Base-by-base conservation (phyloP, 371 early-diverging fungal species). In the Mortierella sp. region DNA sequence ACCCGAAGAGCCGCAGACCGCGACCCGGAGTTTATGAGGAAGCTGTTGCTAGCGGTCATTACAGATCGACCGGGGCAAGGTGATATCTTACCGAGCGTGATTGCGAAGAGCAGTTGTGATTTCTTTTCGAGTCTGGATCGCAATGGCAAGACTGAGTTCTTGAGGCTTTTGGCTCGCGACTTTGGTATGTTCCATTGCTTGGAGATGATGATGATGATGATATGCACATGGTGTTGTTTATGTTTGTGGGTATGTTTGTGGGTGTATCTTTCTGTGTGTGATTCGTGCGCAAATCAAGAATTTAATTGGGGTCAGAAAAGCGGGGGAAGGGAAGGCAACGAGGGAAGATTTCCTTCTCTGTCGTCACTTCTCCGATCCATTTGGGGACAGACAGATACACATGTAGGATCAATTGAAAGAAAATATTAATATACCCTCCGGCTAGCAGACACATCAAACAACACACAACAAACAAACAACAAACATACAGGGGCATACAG, bases 101-200 rank as follows among this genome's bases (percentile, higher is more conserved):
- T 92, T n/a, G 89, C 91, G 3, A 87, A 91, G 72, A 90, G 89
- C 73, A 92, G 92, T 77, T 94, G 94, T 75, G 93, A 94, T 71
- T 86, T 93, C 35, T 96, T 94, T 78, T 88, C 91, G 70, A 76
- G 88, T 41, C 81, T 94, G 56, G 91, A 92, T 75, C 75, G 83
- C 71, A 71, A 76, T 4, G 94, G 91, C 12, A 90, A 91, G 75
- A 74, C 81, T 3, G 88, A 87, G 68, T 93, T 95, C 71, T 85
- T 95, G 68, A 77, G 79, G 24, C 83, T 93, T 55, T 85, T 96
- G n/a, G 89, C 92, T 3, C 88, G 81, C n/a, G 93, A 94, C 49
- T 93, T 92, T 86, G 92, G 93, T 89, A 88, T 79, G 70, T 24
- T 35, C 5, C 35, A n/a, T 38, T 63, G 32, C 0, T 3, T 35